phyloP scores from a whole-genome alignment of 805 yeast genomes.

The Zygosaccharomyces bisporus region DNA sequence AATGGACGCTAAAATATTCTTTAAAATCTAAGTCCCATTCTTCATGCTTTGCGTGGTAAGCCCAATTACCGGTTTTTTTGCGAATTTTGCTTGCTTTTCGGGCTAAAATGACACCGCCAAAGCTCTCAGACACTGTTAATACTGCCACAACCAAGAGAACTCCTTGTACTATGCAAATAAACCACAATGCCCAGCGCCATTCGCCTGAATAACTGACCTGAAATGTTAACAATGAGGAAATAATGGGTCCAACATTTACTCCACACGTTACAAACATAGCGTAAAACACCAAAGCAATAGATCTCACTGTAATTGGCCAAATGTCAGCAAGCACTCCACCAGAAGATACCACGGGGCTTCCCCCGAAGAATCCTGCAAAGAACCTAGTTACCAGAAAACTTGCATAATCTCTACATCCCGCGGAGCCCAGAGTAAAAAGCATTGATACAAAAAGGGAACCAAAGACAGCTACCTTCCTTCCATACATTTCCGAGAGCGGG shows the following conservation, averaged over 20 bases:
- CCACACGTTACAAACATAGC: slow-evolving; percentile 72
- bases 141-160: slow-evolving; percentile 38
- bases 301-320: slow-evolving; percentile 62
- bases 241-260: slow-evolving; percentile 79
- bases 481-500: slow-evolving; percentile 73
- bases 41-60: slow-evolving; percentile 74
- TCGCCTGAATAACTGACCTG: slow-evolving; percentile 53
- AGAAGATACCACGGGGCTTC: slow-evolving; percentile 79
- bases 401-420: slow-evolving; percentile 74
- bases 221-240: slow-evolving; percentile 18
- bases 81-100: slow-evolving; percentile 61
- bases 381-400: slow-evolving; percentile 74
- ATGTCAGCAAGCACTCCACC: slow-evolving; percentile 87
- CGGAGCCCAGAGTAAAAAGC: slow-evolving; percentile 66
- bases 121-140: slow-evolving; percentile 56
- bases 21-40: slow-evolving; percentile 50
- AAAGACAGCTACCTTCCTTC: slow-evolving; percentile 62
- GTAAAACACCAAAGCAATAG: slow-evolving; percentile 69
- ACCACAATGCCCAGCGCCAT: slow-evolving; percentile 81
- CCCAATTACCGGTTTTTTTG: slow-evolving; percentile 77
- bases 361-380: slow-evolving; percentile 76
- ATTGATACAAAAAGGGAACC: slow-evolving; percentile 54
- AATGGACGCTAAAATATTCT: slow-evolving; percentile 58
- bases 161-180: slow-evolving; percentile 59
- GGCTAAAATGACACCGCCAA: slow-evolving; percentile 62